Evolutionary conservation across 768 basidiomycete species (phyloP), one percentile per base, ranked within the genome.

Genomic region (Suillus decipiens): DNA sequence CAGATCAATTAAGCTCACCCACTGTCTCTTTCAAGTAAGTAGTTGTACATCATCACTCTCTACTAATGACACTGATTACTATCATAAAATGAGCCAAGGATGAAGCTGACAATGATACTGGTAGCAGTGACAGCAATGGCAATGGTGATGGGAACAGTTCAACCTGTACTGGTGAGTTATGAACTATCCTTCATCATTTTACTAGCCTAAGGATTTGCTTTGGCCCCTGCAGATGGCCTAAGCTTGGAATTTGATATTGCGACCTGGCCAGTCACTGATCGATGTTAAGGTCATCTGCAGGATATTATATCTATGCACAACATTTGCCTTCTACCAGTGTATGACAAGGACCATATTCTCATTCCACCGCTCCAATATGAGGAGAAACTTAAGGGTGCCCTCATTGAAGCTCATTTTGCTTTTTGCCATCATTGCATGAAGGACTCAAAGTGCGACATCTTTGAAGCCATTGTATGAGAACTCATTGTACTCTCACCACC

Each of bases 281-380:
- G 50, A 11, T 59, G 57, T 57, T 17, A 51, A 24, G 4, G 9
- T 1, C 10, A 48, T 5, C 34, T 63, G 22, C 19, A 59, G n/a
- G 22, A 41, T 6, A 14, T 63, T 6, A 3, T 39, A n/a, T 24
- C 34, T 0, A 50, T 4, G 1, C 62, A 63, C 15, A 28, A 45
- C n/a, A 63, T 63, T 19, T 28, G 24, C 8, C 62, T 57, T 0
- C 17, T 63, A 12, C 62, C 39, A 19, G 58, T 31, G 5, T 59
- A 50, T 3, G 58, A 63, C 22, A 1, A n/a, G n/a, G 10, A 50
- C 4, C 8, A 50, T 7, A 6, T 24, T 7, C 17, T 51, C 3
- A 63, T 63, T 1, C 56, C 31, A 2, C 47, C 62, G 6, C 7
- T 5, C 6, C 10, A 63, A 8, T 63, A 58, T n/a, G 45, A 63